These are phyloP conservation scores for Fabrea salina DNA, from an alignment of 169 alveolate species.

Conservation along the genomic window DNA sequence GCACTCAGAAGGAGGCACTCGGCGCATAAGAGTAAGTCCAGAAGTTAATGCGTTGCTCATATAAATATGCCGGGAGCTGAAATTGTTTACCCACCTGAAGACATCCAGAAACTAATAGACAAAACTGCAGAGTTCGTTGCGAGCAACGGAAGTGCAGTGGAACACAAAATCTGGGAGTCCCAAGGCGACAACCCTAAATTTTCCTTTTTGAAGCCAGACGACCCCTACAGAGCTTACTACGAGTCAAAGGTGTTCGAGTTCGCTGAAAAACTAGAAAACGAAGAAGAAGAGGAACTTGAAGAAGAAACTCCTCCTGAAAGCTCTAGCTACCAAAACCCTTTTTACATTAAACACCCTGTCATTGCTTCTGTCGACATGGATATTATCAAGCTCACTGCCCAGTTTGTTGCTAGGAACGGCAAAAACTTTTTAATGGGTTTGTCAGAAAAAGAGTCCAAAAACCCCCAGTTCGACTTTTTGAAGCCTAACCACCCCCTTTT, in stretches of 20 bases:
- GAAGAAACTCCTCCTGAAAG: constrained; percentile 31
- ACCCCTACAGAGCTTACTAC: constrained; percentile 68
- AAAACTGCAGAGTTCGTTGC: constrained; percentile 73
- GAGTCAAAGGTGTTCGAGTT: constrained; percentile 51
- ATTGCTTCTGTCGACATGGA: constrained; percentile 84
- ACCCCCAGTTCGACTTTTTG: constrained; percentile 91
- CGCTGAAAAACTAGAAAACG: constrained; percentile 35
- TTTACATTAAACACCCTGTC: constrained; percentile 66
- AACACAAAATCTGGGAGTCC: constrained; percentile 51
- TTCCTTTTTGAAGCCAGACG: constrained; percentile 53
- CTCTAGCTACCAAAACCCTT: constrained; percentile 47
- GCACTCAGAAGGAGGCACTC: constrained; percentile 24
- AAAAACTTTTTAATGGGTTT: constrained; percentile 91
- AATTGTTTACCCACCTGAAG: constrained; percentile 74
- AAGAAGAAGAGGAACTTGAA: constrained; percentile 40
- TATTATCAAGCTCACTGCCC: constrained; percentile 93
- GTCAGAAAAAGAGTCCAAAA: constrained; percentile 80
- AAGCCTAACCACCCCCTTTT: constrained; percentile 94
- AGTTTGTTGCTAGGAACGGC: constrained; percentile 97
- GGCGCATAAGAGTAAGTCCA: background rate
- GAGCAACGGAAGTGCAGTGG: constrained; percentile 62
- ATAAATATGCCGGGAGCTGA: constrained; percentile 1
- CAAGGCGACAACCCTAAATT: constrained; percentile 52
- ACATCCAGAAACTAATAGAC: constrained; percentile 57
- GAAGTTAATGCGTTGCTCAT: constrained; percentile 18